These are phyloP conservation scores for Escallonia herrerae DNA, from an alignment of 129 eudicot species.

Conservation along the genomic window DNA sequence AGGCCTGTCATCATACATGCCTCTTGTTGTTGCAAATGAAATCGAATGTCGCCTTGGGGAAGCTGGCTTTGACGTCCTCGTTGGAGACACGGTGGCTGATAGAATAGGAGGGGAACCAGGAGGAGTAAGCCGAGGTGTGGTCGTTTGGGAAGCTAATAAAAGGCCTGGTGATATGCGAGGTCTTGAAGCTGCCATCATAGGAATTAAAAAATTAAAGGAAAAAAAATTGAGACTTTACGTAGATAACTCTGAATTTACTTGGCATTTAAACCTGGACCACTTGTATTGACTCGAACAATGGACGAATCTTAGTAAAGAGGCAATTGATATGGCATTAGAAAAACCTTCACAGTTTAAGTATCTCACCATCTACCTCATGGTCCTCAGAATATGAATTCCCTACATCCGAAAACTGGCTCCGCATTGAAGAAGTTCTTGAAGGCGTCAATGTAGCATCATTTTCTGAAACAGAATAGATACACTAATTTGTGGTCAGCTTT, in stretches of 20 bases:
- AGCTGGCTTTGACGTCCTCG: slow-evolving; percentile 54
- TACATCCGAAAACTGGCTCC: slow-evolving; percentile 41
- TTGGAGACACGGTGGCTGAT: slow-evolving; percentile 79
- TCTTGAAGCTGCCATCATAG: slow-evolving; percentile 33
- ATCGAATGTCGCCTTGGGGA: slow-evolving; percentile 89
- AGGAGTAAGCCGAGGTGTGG: slow-evolving; percentile 84
- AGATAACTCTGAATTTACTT: neutral
- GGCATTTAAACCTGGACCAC: slow-evolving; percentile 1
- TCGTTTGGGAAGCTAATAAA: slow-evolving; percentile 74
- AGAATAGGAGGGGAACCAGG: slow-evolving; percentile 82
- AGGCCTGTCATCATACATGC: slow-evolving; percentile 54
- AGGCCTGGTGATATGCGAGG: slow-evolving; percentile 66
- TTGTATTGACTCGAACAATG: neutral
- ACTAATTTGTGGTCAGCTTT: neutral
- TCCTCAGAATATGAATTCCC: slow-evolving; percentile 45
- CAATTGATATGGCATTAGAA: slow-evolving; percentile 5
- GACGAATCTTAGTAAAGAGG: neutral
- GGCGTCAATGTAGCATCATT: slow-evolving; percentile 47
- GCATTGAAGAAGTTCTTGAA: slow-evolving; percentile 36
- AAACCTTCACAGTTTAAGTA: slow-evolving; percentile 6
- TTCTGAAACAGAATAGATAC: slow-evolving; percentile 32
- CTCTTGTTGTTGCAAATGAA: slow-evolving; percentile 55
- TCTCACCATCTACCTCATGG: slow-evolving; percentile 45
- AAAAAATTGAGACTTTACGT: neutral
- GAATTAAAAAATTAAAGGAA: neutral